Conservation (phyloP, 768 basidiomycete genomes). For the Lactarius vividus region DNA sequence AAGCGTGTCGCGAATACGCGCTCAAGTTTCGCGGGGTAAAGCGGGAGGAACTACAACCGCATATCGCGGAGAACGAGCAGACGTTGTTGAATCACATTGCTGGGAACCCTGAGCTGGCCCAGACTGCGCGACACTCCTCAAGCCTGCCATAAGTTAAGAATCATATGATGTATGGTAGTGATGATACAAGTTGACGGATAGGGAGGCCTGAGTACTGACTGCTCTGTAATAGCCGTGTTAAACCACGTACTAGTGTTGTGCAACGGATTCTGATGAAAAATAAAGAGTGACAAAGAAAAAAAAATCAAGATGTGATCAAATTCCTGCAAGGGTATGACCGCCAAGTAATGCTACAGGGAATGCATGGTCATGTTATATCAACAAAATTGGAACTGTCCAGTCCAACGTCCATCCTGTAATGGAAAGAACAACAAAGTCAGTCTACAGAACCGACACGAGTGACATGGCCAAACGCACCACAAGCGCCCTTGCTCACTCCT, state of each 20-base stretch:
- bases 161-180: background rate
- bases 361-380: conserved; percentile 26
- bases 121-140: background rate
- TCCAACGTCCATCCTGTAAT: conserved; percentile 4
- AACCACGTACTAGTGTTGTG: background rate
- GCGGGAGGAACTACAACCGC: conserved; percentile 62
- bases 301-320: conserved; percentile 18
- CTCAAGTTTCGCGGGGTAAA: conserved; percentile 55
- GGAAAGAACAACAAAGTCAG: background rate
- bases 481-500: background rate
- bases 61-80: conserved; percentile 52
- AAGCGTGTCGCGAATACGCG: conserved; percentile 68
- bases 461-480: conserved; percentile 7
- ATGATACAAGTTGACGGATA: background rate
- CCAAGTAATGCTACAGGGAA: conserved; percentile 29
- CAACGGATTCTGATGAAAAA: conserved; percentile 5
- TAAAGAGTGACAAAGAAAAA: conserved; percentile 1
- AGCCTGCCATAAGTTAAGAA: conserved; percentile 1
- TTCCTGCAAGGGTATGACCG: conserved; percentile 24
- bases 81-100: conserved; percentile 42
- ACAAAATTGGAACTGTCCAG: conserved; percentile 19
- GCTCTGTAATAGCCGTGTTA: background rate
- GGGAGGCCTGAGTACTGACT: background rate
- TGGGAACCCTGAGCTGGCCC: background rate
- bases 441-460: background rate